Evolutionary conservation across 2,329 filamentous ascomycete species (phyloP).

Genomic region (Talaromyces sp.): DNA sequence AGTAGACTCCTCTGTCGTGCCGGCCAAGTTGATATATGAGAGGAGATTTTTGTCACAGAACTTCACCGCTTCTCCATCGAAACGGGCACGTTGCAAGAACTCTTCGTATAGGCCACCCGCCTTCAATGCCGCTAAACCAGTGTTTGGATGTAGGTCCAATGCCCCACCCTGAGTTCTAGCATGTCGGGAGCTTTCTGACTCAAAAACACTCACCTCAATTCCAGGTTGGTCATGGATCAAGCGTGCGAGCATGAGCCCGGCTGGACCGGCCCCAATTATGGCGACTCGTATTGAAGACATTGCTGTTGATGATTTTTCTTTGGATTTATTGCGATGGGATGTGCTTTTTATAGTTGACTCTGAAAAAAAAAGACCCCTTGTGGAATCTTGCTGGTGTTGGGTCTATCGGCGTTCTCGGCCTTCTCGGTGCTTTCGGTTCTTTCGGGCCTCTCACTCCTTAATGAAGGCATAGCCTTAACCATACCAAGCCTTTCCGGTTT

Average conservation of each 20-base stretch:
- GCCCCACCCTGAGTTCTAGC: background rate
- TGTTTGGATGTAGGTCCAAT: background rate
- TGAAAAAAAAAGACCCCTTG: background rate
- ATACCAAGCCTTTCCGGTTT: background rate
- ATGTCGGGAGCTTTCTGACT: background rate
- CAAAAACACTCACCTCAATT: background rate
- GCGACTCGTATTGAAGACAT: background rate
- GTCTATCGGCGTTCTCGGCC: background rate
- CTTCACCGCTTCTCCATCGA: background rate
- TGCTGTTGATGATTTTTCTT: background rate
- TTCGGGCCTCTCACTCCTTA: background rate
- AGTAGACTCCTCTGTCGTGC: background rate
- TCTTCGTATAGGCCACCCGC: background rate
- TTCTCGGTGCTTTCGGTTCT: background rate
- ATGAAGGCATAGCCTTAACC: background rate
- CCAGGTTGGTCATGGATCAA: background rate
- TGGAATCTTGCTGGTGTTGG: background rate
- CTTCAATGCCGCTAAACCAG: background rate
- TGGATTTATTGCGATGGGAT: background rate
- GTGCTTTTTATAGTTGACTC: background rate
- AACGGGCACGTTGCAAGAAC: background rate
- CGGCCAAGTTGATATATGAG: background rate
- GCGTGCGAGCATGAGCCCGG: background rate
- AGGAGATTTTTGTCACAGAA: background rate
- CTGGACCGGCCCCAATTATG: background rate